Base-by-base conservation (phyloP, 2,329 filamentous ascomycete genomes). In the Aspergillus fumigatus region DNA sequence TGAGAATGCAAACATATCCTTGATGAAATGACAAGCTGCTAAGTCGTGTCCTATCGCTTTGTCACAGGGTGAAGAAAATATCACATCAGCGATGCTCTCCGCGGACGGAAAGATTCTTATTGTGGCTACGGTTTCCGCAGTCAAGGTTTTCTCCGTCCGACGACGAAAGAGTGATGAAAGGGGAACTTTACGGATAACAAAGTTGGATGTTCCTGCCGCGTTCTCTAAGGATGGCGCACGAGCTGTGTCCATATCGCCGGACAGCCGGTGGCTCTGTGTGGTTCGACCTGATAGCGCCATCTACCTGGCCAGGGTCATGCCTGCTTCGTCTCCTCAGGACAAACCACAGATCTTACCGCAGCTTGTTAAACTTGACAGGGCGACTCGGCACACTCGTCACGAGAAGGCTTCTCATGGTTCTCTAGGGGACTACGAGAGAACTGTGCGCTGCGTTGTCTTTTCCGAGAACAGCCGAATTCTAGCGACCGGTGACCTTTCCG, bases 391-490 rank as follows among this genome's bases (percentile, higher is more conserved):
- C 56, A 56, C 58, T 52, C 66, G 69, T 48, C 63, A 68, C 50
- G 67, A 71, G 80, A 71, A 79, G 82, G 65, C 75, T 77, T 56
- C 79, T 79, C 82, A 88, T 53, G 86, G 88, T 29, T 85, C 87
- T 6, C 79, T 90, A 53, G 88, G 88, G n/a, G 76, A 77, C 26
- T 97, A 97, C 73, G 85, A 91, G 60, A 84, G 88, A 69, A 87
- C 82, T 48, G 86, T 97, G 62, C 86, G 83, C 38, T 88, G 90
- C 53, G 73, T 88, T 26, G 81, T 87, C 2, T 97, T 97, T 72
- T 92, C 92, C 9, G 79, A 86, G 4, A 88, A 96, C 70, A 90
- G 89, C 69, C 85, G 83, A 62, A 84, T 96, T 60, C 77, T 97
- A 49, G 92, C 88, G 8, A 84, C 87, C 29, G 87, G 88, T 50